Conservation (phyloP, 108 stramenopile genomes). For the Nitzschia sp. region DNA sequence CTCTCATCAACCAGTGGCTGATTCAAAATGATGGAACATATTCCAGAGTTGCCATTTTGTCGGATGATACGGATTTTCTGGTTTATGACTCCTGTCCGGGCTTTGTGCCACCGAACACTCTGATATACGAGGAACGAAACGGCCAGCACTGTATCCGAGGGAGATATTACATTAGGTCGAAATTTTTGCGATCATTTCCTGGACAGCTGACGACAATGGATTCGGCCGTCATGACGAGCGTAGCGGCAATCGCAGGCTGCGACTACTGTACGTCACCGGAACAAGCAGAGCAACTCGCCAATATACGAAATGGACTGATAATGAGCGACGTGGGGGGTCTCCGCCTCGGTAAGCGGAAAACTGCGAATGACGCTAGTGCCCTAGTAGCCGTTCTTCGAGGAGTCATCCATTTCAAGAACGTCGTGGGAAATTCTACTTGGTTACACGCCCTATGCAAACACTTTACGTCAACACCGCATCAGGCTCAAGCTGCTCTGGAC, state of each 20-base stretch:
- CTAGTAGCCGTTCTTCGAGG: slow-evolving; percentile 24
- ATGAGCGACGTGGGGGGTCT: slow-evolving; percentile 24
- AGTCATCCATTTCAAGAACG: slow-evolving; percentile 16
- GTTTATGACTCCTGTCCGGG: slow-evolving; percentile 31
- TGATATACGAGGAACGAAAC: slow-evolving; percentile 2
- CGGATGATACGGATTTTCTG: slow-evolving; percentile 31
- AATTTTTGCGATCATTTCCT: slow-evolving; percentile 14
- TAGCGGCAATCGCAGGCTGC: slow-evolving; percentile 34
- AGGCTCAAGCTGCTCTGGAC: neutral
- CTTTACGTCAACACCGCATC: neutral
- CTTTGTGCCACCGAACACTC: slow-evolving; percentile 18
- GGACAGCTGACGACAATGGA: slow-evolving; percentile 7
- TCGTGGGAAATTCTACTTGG: slow-evolving; percentile 1
- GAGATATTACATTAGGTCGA: slow-evolving; percentile 11
- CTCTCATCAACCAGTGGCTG: slow-evolving; percentile 20
- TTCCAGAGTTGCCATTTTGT: slow-evolving; percentile 15
- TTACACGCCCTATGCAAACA: neutral
- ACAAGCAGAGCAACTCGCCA: neutral
- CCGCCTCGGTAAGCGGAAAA: slow-evolving; percentile 3
- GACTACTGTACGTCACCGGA: slow-evolving; percentile 15
- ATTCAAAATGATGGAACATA: neutral
- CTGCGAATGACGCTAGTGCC: neutral
- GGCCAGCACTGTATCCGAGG: slow-evolving; percentile 5
- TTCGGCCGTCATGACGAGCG: slow-evolving; percentile 13
- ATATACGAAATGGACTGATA: neutral